A percentile compares a stretch with the other conserved stretches of the same genome.
phyloP scores from a whole-genome alignment of 1,284 basidiomycete genomes.

The Austropuccinia psidii region DNA sequence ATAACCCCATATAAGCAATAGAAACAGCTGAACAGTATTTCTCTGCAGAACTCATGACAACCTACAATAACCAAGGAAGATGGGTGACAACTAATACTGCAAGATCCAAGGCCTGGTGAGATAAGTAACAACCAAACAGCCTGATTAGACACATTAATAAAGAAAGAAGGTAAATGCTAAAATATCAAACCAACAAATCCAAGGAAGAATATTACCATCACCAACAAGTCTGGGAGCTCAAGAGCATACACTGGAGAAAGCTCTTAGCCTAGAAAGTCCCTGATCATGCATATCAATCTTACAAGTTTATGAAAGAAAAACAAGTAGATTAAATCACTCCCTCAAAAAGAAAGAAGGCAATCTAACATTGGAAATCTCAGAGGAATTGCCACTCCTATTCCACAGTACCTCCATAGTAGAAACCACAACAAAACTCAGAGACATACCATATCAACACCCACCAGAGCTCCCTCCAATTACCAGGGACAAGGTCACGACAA shows the following conservation, averaged over 20 bases:
- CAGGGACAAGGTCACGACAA: not conserved
- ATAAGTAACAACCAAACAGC: not conserved
- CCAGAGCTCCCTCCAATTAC: not conserved
- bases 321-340: not conserved
- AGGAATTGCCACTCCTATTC: not conserved
- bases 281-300: not conserved
- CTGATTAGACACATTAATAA: not conserved
- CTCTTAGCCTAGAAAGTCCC: not conserved
- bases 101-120: too few species aligned
- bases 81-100: too few species aligned
- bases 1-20: not conserved
- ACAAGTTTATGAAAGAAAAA: not conserved
- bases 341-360: not conserved
- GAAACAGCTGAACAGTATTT: not conserved
- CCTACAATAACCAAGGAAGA: too few species aligned
- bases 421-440: not conserved
- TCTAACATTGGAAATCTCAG: not conserved
- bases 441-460: not conserved
- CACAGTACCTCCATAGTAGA: not conserved
- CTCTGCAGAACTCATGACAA: not conserved
- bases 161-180: not conserved
- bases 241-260: not conserved
- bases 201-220: too few species aligned
- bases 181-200: too few species aligned
- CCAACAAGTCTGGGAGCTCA: not conserved